Conservation (phyloP, 495 filamentous ascomycete species). For the Venustampulla echinocandica region DNA sequence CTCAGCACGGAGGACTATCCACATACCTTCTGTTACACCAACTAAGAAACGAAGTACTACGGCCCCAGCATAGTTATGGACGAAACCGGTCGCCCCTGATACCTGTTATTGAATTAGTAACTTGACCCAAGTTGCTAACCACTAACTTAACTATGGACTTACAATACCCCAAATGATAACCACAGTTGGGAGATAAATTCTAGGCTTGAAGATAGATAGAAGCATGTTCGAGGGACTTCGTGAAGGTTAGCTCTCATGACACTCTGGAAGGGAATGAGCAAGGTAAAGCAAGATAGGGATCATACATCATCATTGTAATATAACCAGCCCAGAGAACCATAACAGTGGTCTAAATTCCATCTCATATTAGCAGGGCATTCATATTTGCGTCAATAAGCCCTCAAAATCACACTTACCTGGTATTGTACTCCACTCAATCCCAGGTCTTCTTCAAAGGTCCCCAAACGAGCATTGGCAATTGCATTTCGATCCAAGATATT, state of each 20-base stretch:
- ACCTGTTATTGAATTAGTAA: too few relatives aligned
- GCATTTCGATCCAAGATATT: constrained; percentile 52
- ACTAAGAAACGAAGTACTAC: too few relatives aligned
- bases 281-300: too few relatives aligned
- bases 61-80: too few relatives aligned
- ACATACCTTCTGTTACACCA: too few relatives aligned
- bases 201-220: constrained; percentile 43
- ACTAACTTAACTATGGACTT: constrained; percentile 40
- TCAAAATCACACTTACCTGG: constrained; percentile 40
- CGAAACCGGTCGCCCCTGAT: too few relatives aligned
- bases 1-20: constrained; percentile 48
- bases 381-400: neutral
- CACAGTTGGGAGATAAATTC: constrained; percentile 49
- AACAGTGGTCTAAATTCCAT: constrained; percentile 44
- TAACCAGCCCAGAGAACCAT: too few relatives aligned
- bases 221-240: constrained; percentile 54
- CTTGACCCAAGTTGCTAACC: constrained; percentile 35
- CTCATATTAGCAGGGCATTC: neutral
- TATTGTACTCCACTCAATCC: constrained; percentile 39
- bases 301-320: too few relatives aligned
- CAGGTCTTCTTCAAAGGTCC: constrained; percentile 37
- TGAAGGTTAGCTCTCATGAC: too few relatives aligned
- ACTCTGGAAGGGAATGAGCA: too few relatives aligned
- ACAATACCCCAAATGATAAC: constrained; percentile 46
- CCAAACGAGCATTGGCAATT: constrained; percentile 41